Evolutionary conservation across 345 rosid species (phyloP), one percentile per base, ranked within the genome.

Genomic region (Aurinia saxatilis): DNA sequence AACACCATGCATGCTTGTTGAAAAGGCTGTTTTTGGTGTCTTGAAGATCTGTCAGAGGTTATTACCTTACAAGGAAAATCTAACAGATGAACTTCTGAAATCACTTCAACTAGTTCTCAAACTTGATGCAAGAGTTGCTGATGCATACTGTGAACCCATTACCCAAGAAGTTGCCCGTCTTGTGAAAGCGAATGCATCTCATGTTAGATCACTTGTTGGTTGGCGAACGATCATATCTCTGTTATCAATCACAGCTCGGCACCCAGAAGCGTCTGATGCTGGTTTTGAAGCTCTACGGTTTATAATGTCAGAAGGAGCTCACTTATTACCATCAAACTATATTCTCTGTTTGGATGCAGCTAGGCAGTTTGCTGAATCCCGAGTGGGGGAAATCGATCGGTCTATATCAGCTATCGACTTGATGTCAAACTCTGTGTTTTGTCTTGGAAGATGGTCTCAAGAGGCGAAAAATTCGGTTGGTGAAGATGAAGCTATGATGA

Each of bases 111-210:
- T 87, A n/a, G 74, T 87, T 47, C 73, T 87, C 81, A 87, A 78
- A 77, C 95, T 87, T 68, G 83, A 84, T 69, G 86, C 90, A 10
- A 77, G 82, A 37, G 90, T 84, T 51, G 90, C 88, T 48, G 88
- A 87, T 76, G 84, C 88, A 29, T 87, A 84, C 69, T 84, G 88
- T 51, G 95, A 84, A 61, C 86, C 72, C 13, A 87, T 87, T 37
- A 84, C 90, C 18, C 88, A 77, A 48, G 95, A 87, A 77, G 90
- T 82, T n/a, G 75, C 55, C 29, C 81, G 73, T 40, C 88, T 87
- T 51, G 83, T 87, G 29, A 84, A 82, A 80, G 83, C 84, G 23
- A 87, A 87, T 72, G 84, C 88, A 33, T 73, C 79, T 39, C 90
- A 84, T 44, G 77, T 87, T 55, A 78, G 88, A 76, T 82, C 95